These are phyloP conservation scores for Beauveria asiatica DNA, from an alignment of 2,329 filamentous ascomycete species.

Conservation along the genomic window DNA sequence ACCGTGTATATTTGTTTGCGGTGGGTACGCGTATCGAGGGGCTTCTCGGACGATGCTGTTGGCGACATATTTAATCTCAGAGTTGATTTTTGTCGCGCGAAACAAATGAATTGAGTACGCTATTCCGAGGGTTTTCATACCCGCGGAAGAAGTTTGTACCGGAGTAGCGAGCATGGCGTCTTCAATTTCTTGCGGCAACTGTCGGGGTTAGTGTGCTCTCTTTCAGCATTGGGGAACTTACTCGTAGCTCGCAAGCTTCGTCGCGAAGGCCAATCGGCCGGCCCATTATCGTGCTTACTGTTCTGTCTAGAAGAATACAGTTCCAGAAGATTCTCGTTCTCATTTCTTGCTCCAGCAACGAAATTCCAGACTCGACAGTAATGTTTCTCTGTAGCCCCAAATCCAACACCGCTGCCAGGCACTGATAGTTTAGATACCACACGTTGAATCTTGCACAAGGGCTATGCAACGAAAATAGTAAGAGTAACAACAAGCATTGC, in stretches of 20 bases:
- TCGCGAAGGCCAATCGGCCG: constrained; percentile 46
- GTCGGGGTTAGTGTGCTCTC: constrained; percentile 12
- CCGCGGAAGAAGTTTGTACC: neutral
- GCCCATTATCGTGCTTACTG: constrained; percentile 47
- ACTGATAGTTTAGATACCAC: constrained; percentile 49
- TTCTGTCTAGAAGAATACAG: constrained; percentile 41
- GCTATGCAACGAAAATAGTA: constrained; percentile 43
- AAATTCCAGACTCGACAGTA: constrained; percentile 32
- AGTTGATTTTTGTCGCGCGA: constrained; percentile 38
- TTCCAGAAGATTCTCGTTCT: constrained; percentile 48
- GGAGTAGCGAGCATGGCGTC: constrained; percentile 14
- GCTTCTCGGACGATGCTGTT: constrained; percentile 41
- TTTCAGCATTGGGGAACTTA: constrained; percentile 18
- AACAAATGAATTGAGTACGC: constrained; percentile 41
- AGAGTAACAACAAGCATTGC: constrained; percentile 37
- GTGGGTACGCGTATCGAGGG: constrained; percentile 40
- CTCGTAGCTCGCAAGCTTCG: constrained; percentile 44
- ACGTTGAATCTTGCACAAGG: constrained; percentile 39
- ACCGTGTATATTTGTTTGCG: constrained; percentile 31
- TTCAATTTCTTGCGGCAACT: constrained; percentile 22
- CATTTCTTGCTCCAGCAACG: constrained; percentile 43
- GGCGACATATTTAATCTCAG: constrained; percentile 49
- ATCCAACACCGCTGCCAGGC: constrained; percentile 41
- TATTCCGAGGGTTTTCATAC: constrained; percentile 23
- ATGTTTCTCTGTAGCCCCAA: constrained; percentile 43